Base-by-base conservation (phyloP, 116 monocot species). In the Phalaenopsis hybrid region DNA sequence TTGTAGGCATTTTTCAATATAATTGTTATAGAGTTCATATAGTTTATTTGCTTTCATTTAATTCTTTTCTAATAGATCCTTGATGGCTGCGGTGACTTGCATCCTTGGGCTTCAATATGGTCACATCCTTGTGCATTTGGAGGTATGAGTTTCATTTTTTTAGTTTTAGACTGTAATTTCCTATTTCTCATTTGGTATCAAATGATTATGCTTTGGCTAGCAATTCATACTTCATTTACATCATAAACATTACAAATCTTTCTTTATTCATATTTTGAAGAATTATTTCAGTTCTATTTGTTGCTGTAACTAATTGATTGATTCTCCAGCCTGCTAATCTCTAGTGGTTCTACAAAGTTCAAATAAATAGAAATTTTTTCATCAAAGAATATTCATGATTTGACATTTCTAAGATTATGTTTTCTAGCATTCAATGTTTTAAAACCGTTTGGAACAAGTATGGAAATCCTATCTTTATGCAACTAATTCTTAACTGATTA, bases 81-180 rank as follows among this genome's bases (percentile, higher is more conserved):
- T 93, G 63, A 91, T 87, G 86, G 91, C 89, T 74, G 84, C 84
- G 81, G 90, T 84, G 23, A 86, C 89, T 34, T 89, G 91, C 86
- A 87, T 93, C 21, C 81, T 93, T 69, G 93, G 93, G 74, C 90
- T 93, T 77, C 93, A 93, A 13, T 89, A 80, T 82, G 93, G 93
- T 65, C 93, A 91, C 49, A 57, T 91, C 76, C 86, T 93, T 51
- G 78, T 88, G 81, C 81, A 86, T 65, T 73, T 84, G 15, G 83
- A 93, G 93, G 93, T 93, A 89, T 61, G 61, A 74, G 17, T 4
- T 55, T 58, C 18, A 34, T 75, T 75, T 4, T 74, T 11, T 74
- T 31, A 46, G 4, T 45, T 75, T 75, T 17, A 72, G n/a, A 20
- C 75, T 20, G 41, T 31, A 31, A 31, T 31, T 31, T 31, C 31